These are phyloP conservation scores for Pholiota microspora DNA, from an alignment of 768 basidiomycete genomes.

Conservation along the genomic window DNA sequence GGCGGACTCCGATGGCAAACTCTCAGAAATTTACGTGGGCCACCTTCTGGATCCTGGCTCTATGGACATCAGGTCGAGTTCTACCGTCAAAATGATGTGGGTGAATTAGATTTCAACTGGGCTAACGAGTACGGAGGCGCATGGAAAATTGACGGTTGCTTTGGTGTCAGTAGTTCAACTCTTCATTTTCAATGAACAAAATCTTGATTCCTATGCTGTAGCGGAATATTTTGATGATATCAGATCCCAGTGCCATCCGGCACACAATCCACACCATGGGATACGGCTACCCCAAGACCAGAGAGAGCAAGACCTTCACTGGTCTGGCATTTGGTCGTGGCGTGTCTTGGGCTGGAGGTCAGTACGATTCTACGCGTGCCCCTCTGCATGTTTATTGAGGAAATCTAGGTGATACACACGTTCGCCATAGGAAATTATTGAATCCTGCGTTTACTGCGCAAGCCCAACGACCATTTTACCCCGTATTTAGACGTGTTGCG, in stretches of 20 bases:
- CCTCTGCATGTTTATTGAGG: not conserved
- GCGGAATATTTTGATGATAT: conserved; percentile 11
- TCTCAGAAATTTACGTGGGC: conserved; percentile 8
- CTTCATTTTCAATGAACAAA: not conserved
- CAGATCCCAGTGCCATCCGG: conserved; percentile 9
- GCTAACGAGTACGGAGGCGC: conserved; percentile 10
- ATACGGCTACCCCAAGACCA: conserved; percentile 11
- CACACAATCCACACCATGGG: conserved; percentile 12
- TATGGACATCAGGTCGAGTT: conserved; percentile 9
- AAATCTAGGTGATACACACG: conserved; percentile 9
- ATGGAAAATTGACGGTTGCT: conserved; percentile 12
- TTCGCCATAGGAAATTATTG: conserved; percentile 10
- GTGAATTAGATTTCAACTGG: conserved; percentile 11
- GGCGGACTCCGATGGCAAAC: conserved; percentile 10
- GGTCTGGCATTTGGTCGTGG: conserved; percentile 7
- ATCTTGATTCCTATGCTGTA: not conserved
- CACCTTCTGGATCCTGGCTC: conserved; percentile 5
- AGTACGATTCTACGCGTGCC: not conserved
- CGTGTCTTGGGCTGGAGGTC: conserved; percentile 12
- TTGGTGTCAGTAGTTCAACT: conserved; percentile 1
- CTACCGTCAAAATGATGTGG: conserved; percentile 9
- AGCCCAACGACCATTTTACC: conserved; percentile 10
- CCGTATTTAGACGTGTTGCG: conserved; percentile 7
- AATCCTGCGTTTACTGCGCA: conserved; percentile 10
- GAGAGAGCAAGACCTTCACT: conserved; percentile 8